Evolutionary conservation across 106 monocot genomes (phyloP).

Genomic region (Iris macrosiphon): DNA sequence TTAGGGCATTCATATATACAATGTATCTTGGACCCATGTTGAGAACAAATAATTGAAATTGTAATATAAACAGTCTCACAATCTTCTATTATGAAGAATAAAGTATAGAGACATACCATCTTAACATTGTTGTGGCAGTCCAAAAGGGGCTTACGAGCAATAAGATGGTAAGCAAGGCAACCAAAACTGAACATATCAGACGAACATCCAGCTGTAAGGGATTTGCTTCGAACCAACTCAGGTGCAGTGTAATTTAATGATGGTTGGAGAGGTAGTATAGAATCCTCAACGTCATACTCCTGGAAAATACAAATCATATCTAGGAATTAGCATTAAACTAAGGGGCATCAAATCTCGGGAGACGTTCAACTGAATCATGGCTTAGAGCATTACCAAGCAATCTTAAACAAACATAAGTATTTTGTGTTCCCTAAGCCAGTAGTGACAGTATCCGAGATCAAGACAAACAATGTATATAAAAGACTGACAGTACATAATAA

Average conservation of each 20-base stretch:
- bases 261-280: slow-evolving; percentile 68
- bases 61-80: no score
- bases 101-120: slow-evolving; percentile 93
- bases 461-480: no score
- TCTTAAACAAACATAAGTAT: no score
- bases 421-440: no score
- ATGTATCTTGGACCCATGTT: no score
- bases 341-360: neutral
- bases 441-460: no score
- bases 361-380: no score
- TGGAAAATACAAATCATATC: slow-evolving; percentile 20
- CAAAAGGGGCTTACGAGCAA: slow-evolving; percentile 72
- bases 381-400: no score
- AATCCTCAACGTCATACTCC: slow-evolving; percentile 98
- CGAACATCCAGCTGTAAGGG: slow-evolving; percentile 25
- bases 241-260: slow-evolving; percentile 74
- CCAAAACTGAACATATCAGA: slow-evolving; percentile 92
- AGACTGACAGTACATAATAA: neutral
- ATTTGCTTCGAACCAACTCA: slow-evolving; percentile 79
- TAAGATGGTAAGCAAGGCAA: slow-evolving; percentile 83
- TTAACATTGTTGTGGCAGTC: slow-evolving; percentile 98
- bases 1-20: no score
- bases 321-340: slow-evolving; percentile 1
- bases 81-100: no score
- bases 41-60: no score